Base-by-base conservation (phyloP, 2,329 filamentous ascomycete species). In the Mollisiaceae sp. region DNA sequence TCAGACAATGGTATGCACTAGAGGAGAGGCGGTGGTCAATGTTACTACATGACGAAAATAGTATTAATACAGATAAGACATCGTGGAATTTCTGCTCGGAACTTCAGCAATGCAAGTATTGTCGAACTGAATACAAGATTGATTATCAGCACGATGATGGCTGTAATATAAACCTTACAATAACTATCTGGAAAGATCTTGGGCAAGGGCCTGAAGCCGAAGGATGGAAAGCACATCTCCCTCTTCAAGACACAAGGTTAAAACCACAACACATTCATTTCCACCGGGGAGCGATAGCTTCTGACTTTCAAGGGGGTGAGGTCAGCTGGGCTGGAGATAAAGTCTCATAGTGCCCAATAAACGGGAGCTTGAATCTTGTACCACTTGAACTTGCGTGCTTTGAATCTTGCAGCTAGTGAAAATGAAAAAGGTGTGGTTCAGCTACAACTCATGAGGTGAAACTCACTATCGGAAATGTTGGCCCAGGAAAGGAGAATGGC, bases 131-230 rank as follows among this genome's bases (percentile, higher is more conserved):
- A 59, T 65, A 62, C 62, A 59, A 39, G 41, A 27, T 32, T 62
- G 22, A 35, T 52, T 50, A 59, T 38, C 36, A 65, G 63, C 52
- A 62, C 43, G 54, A 59, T 54, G 32, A 52, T 62, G 59, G 41
- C 62, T 62, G 63, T 62, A 54, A 1, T 62, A 59, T 65, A 58
- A 62, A 62, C 62, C 41, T 65, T 39, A 62, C 52, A 65, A 62
- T 62, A 20, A 59, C 59, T 54, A 59, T 59, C 63, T 62, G 52
- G 63, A 65, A 65, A 62, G 63, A 65, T 65, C 63, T 65, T 59
- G 52, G 63, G 59, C 39, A 62, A 52, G 63, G 63, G 63, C 63
- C 63, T 52, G 63, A 65, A 59, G 27, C 36, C 12, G 43, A 62
- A 65, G 50, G 62, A 65, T 65, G 63, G 63, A 65, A 43, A 54